Base-by-base conservation (phyloP, 345 rosid genomes). In the Arabis alpina region DNA sequence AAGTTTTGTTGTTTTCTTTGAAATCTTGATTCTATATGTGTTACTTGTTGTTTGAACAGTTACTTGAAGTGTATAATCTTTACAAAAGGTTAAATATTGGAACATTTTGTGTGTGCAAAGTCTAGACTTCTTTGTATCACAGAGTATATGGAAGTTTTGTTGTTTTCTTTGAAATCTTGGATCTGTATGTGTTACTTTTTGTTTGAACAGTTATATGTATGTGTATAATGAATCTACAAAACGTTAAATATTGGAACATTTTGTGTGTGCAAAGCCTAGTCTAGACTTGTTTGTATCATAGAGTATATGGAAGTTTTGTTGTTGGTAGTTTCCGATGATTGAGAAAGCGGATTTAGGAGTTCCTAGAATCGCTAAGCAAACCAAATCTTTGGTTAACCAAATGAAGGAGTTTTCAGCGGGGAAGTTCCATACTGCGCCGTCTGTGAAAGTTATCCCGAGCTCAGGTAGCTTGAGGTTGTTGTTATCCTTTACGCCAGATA, bases 1-100 rank as follows among this genome's bases (percentile, higher is more conserved):
- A 89, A 89, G 64, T 89, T 88, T 61, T 86, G 94, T 82, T 89
- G 96, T 83, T 86, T n/a, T n/a, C n/a, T n/a, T n/a, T n/a, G n/a
- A 64, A 30, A 13, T 48, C 8, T 28, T 47, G 54, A n/a, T 41
- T 50, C 7, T 50, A 7, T 9, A 2, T 59, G 41, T 57, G 53
- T 54, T 60, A 55, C 45, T 28, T 8, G 6, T 8, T 42, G 13
- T 55, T 7, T 34, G 23, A 19, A 34, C 8, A 34, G 15, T 41
- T 63, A n/a, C 6, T 1, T 74, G 57, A 19, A 16, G 43, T 66
- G 19, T 40, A 12, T 16, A 19, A 19, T 19, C 50, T 66, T 14
- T 25, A 58, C 54, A 58, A 58, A 47, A 51, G 23, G 24, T 65
- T 70, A 93, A 5, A 86, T 76, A 43, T 88, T 86, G 5, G 89